Conservation (phyloP, 2,329 filamentous ascomycete genomes). For the Colletotrichum lentis region DNA sequence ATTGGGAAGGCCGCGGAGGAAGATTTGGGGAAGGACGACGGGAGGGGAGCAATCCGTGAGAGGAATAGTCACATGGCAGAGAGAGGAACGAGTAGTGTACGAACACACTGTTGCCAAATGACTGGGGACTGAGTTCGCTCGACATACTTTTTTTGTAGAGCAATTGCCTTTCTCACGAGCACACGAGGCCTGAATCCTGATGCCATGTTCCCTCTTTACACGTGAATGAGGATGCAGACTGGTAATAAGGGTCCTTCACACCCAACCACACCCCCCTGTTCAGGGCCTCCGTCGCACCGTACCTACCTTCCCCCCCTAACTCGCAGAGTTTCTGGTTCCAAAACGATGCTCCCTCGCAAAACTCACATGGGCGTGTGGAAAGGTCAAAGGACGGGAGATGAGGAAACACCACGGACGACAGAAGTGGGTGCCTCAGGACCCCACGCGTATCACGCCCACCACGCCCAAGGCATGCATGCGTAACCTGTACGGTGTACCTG, state of each 20-base stretch:
- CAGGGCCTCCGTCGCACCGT: not conserved
- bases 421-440: conserved; percentile 21
- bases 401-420: conserved; percentile 2
- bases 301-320: conserved; percentile 5
- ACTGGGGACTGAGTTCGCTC: not conserved
- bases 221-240: conserved; percentile 8
- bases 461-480: conserved; percentile 7
- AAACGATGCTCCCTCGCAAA: conserved; percentile 14
- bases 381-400: conserved; percentile 13
- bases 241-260: conserved; percentile 27
- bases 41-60: too few relatives aligned
- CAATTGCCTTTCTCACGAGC: too few relatives aligned
- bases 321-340: not conserved
- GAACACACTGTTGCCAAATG: not conserved
- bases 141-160: too few relatives aligned
- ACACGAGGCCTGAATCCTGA: not conserved
- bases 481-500: not conserved
- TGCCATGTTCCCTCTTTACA: conserved; percentile 10
- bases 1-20: conserved; percentile 11
- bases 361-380: conserved; percentile 4
- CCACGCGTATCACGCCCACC: not conserved
- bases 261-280: not conserved
- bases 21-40: conserved; percentile 3
- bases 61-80: too few relatives aligned
- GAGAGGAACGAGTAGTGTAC: not conserved